A percentile compares a stretch with the other conserved stretches of the same genome.
phyloP scores from a whole-genome alignment of 257 asterid genomes.

The Primulina eburnea region DNA sequence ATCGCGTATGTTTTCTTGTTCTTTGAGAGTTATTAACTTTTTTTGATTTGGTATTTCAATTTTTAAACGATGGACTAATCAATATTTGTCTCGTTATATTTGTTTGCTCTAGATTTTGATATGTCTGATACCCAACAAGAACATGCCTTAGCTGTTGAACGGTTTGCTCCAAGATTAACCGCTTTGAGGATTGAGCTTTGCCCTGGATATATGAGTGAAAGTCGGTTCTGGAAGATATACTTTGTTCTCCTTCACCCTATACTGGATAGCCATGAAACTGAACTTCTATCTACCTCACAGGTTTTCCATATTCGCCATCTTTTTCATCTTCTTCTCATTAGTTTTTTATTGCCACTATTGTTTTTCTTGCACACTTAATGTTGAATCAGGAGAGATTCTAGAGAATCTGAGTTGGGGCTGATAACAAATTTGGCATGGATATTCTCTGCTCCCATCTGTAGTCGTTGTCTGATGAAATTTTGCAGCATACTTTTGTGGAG shows the following conservation, averaged over 20 bases:
- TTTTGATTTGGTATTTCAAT: constrained; percentile 7
- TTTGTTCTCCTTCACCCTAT: constrained; percentile 86
- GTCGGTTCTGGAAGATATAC: constrained; percentile 85
- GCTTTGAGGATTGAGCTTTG: constrained; percentile 84
- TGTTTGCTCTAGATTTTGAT: constrained; percentile 49
- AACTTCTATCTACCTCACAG: constrained; percentile 75
- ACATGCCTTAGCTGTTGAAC: constrained; percentile 86
- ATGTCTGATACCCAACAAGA: constrained; percentile 92
- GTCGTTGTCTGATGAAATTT: background rate
- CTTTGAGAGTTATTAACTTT: background rate
- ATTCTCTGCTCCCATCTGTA: constrained; percentile 11
- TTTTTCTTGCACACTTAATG: background rate
- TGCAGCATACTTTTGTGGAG: constrained; percentile 7
- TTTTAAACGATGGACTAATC: background rate
- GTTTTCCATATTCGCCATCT: constrained; percentile 31
- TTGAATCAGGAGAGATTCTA: background rate
- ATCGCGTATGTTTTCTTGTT: background rate
- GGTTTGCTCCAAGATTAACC: constrained; percentile 72
- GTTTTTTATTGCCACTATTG: background rate
- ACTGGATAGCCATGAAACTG: constrained; percentile 59
- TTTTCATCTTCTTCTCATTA: constrained; percentile 12
- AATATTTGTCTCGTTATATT: constrained; percentile 17
- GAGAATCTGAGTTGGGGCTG: constrained; percentile 11
- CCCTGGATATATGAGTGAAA: constrained; percentile 83
- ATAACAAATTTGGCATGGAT: constrained; percentile 2